These are phyloP conservation scores for Yamadazyma membranifaciens DNA, from an alignment of 1,139 yeast genomes.

Conservation along the genomic window DNA sequence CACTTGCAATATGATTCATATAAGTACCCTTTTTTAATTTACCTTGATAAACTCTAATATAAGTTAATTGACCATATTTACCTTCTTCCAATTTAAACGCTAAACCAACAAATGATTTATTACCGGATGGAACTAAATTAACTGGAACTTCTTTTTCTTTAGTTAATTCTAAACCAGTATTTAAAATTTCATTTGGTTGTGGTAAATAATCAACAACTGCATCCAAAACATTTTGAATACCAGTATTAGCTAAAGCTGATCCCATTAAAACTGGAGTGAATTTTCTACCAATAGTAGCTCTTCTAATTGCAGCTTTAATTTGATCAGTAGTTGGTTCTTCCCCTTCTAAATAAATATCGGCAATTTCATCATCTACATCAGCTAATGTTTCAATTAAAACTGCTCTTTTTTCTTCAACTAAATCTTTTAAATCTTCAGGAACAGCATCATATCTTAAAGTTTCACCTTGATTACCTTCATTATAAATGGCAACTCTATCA, in stretches of 20 bases:
- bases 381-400: slow-evolving; percentile 89
- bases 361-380: slow-evolving; percentile 96
- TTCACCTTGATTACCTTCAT: slow-evolving; percentile 94
- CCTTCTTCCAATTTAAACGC: slow-evolving; percentile 99
- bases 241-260: slow-evolving; percentile 93
- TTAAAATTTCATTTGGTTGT: slow-evolving; percentile 88
- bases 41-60: slow-evolving; percentile 96
- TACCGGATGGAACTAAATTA: slow-evolving; percentile 68
- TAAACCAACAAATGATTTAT: slow-evolving; percentile 86
- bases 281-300: slow-evolving; percentile 94
- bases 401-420: slow-evolving; percentile 83
- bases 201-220: slow-evolving; percentile 96
- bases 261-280: slow-evolving; percentile 99
- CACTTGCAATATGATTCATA: slow-evolving; percentile 86
- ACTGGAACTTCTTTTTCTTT: slow-evolving; percentile 57
- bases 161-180: slow-evolving; percentile 80
- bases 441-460: slow-evolving; percentile 56
- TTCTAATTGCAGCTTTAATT: slow-evolving; percentile 83
- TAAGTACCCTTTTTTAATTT: slow-evolving; percentile 85
- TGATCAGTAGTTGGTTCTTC: slow-evolving; percentile 81
- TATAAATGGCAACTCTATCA: slow-evolving; percentile 80
- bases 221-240: slow-evolving; percentile 92
- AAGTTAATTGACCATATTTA: slow-evolving; percentile 94
- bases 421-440: slow-evolving; percentile 70
- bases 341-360: slow-evolving; percentile 89